Conservation (phyloP, 192 early-diverging fungal species). For the Rhizophagus prolifer region DNA sequence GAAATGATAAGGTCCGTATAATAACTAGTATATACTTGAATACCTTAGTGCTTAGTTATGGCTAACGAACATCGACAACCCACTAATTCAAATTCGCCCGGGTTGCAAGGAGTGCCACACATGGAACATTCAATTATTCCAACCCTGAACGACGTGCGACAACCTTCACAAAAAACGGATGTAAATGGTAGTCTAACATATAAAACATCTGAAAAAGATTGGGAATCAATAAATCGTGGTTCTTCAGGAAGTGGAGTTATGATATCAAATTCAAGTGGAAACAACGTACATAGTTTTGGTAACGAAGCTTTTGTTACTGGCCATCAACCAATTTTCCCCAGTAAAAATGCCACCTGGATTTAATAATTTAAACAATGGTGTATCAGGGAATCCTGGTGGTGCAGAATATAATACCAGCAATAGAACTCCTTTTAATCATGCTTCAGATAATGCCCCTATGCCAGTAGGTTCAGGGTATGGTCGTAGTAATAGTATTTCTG, state of each 20-base stretch:
- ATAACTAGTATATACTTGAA: conserved; percentile 5
- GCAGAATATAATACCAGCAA: neutral
- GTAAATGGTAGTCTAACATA: neutral
- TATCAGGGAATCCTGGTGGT: neutral
- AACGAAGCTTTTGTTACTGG: neutral
- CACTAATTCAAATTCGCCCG: neutral
- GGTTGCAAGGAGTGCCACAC: conserved; percentile 5
- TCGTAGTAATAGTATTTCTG: conserved; percentile 28
- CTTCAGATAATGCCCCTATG: neutral
- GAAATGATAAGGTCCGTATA: neutral
- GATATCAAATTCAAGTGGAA: neutral
- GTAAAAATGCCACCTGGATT: conserved; percentile 25
- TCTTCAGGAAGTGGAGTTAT: neutral
- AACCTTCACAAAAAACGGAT: neutral
- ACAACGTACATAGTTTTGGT: neutral
- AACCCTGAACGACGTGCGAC: conserved; percentile 6
- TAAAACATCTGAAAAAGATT: conserved; percentile 13
- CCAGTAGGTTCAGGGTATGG: neutral
- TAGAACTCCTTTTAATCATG: neutral
- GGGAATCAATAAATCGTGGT: conserved; percentile 2
- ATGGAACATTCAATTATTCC: neutral
- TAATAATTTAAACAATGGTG: conserved; percentile 21
- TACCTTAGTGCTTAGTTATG: conserved; percentile 12
- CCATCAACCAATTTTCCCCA: neutral
- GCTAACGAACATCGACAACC: conserved; percentile 20